Evolutionary conservation across 257 asterid genomes (phyloP), one percentile per base, ranked within the genome.

Genomic region (Primulina eburnea): DNA sequence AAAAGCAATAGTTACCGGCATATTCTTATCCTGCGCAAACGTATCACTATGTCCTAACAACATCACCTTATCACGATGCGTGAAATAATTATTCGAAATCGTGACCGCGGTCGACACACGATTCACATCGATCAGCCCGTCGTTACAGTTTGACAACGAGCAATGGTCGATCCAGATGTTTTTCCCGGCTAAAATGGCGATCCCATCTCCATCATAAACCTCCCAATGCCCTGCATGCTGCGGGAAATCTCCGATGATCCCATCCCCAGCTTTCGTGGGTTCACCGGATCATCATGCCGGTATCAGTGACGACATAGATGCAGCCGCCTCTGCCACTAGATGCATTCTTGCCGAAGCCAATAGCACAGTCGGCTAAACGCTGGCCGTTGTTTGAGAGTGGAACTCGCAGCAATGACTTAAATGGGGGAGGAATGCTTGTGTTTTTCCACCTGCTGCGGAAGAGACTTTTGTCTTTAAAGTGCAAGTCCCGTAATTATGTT

Each of bases 11-110:
- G 97, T 90, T 1, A 84, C 97, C 61, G 83, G 95, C 97, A 90
- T 89, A 63, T 61, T 68, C 77, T 80, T 83, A 67, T 89, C 97
- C 52, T 82, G 77, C 12, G 73, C 60, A 38, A 50, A 89, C 0
- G 47, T 60, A 75, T 91, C 97, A 43, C 84, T 91, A 5, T 89
- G 96, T 38, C 96, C 97, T 38, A 90, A 73, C 16, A 90, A 74
- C 96, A 90, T 90, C 40, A 90, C 97, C 77, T 90, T 88, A 34
- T 90, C 96, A 65, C 88, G 97, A 72, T 90, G 24, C 24, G 89
- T 90, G 61, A 90, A 88, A 2, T 81, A 90, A 33, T 82, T 90
- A 60, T 90, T 90, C 29, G 97, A 90, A 8, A 90, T 69, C 0
- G 97, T 90, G 3, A 90, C 85, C 60, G 88, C 94, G 0, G 92